Base-by-base conservation (phyloP, 352 stramenopile genomes). In the Globisporangium perplexum region DNA sequence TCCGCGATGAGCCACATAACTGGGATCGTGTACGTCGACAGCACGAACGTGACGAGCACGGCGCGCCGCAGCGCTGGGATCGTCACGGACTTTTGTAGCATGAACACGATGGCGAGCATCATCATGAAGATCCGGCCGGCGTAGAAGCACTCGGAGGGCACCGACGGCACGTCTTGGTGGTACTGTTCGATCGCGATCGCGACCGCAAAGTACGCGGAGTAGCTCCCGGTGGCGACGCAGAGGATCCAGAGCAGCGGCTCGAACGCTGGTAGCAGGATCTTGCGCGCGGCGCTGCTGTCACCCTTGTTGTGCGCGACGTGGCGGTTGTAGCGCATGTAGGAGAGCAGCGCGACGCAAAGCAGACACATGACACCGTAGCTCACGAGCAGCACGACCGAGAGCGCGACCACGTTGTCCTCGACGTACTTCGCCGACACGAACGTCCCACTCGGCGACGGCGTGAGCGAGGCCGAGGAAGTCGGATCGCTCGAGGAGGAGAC, bases 301-400 rank as follows among this genome's bases (percentile, higher is more conserved):
- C 80, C 72, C 26, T 62, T 68, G 52, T 58, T 51, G 35, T 74
- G 60, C 12, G 72, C 80, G 7, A 77, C 62, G 39, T 74, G 56
- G 17, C 80, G 74, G 51, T 85, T 84, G 51, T 70, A 69, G 6
- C 80, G 71, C 35, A 90, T 62, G 57, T 88, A 90, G 6, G 48
- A 35, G 38, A 86, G 55, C 14, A 88, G 57, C 22, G 61, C 54
- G 36, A 69, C 42, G 38, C 60, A 73, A 39, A 81, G 66, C 10
- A 59, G 28, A 26, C 66, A 75, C 64, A 84, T 79, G 52, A 65
- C 52, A n/a, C 62, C 23, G 20, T 53, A 58, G 45, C 44, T 59
- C 45, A 47, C 22, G 33, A 59, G 33, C 33, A 59, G 33, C 44
- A 59, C 26, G 44, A 46, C 53, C 11, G 44, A 53, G 26, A 59